These are phyloP conservation scores for Marasmius oreades DNA, from an alignment of 1,284 basidiomycete genomes.

Conservation along the genomic window DNA sequence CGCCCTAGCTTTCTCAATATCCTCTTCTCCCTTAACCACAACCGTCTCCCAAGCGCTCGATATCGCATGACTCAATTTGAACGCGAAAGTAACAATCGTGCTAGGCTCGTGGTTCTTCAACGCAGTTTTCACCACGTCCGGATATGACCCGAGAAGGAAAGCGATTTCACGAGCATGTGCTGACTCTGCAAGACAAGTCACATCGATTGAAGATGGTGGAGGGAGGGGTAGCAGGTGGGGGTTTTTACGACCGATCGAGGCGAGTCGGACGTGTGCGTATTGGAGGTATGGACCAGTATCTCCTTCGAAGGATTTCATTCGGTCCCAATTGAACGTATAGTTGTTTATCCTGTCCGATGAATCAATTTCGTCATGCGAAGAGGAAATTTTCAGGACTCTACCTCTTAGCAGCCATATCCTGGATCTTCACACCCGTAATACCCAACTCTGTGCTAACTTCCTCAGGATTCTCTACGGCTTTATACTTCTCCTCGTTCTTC, in stretches of 20 bases:
- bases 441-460: constrained; percentile 83
- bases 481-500: constrained; percentile 93
- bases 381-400: constrained; percentile 29
- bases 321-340: constrained; percentile 93
- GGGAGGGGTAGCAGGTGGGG: constrained; percentile 84
- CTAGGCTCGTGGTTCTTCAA: constrained; percentile 88
- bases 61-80: constrained; percentile 78
- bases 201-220: constrained; percentile 64
- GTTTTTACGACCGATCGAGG: constrained; percentile 92
- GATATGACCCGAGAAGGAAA: constrained; percentile 86
- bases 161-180: constrained; percentile 85
- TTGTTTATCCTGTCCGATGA: constrained; percentile 77
- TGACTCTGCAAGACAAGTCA: constrained; percentile 63
- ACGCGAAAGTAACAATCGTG: constrained; percentile 80
- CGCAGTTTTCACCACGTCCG: constrained; percentile 85
- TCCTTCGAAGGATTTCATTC: constrained; percentile 96
- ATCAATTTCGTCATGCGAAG: not conserved
- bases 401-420: constrained; percentile 96
- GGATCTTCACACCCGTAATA: constrained; percentile 96
- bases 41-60: constrained; percentile 87
- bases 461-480: constrained; percentile 86
- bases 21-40: constrained; percentile 78
- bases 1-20: constrained; percentile 79
- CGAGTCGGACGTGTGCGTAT: constrained; percentile 94
- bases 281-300: constrained; percentile 96